Conservation (phyloP, 176 grass and related monocot species). For the Tillandsia leiboldiana region DNA sequence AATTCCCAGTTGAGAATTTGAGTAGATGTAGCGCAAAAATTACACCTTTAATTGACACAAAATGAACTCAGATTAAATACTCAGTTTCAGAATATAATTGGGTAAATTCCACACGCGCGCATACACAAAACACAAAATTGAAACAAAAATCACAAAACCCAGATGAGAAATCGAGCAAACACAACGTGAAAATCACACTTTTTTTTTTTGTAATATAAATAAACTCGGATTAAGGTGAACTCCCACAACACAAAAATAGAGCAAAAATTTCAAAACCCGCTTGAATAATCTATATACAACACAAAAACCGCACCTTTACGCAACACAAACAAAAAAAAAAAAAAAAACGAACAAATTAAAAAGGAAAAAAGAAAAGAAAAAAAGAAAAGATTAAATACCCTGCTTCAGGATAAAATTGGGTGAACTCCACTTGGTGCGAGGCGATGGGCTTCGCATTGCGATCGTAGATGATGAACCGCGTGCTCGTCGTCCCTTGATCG, state of each 20-base stretch:
- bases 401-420: slow-evolving; percentile 78
- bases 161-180: too few relatives aligned
- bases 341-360: too few relatives aligned
- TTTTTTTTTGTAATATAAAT: too few relatives aligned
- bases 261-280: not conserved
- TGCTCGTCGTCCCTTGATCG: slow-evolving; percentile 95
- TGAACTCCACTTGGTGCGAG: slow-evolving; percentile 95
- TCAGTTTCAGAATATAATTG: too few relatives aligned
- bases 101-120: too few relatives aligned
- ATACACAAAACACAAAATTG: too few relatives aligned
- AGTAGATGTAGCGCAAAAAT: not conserved
- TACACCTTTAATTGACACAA: not conserved
- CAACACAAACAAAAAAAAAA: not conserved
- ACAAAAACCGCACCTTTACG: slow-evolving; percentile 8
- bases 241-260: too few relatives aligned
- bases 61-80: too few relatives aligned
- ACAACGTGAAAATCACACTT: too few relatives aligned
- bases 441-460: slow-evolving; percentile 50
- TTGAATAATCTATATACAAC: not conserved
- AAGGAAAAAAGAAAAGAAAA: too few relatives aligned
- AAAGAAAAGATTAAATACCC: slow-evolving; percentile 27
- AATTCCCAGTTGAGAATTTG: not conserved
- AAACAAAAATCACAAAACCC: too few relatives aligned
- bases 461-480: slow-evolving; percentile 91
- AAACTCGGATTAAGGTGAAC: too few relatives aligned